Percentiles rank a stretch among this genome's conserved stretches.
These are phyloP conservation scores for Orbilia ellipsospora DNA, from an alignment of 2,329 filamentous ascomycete genomes.

Conservation along the genomic window DNA sequence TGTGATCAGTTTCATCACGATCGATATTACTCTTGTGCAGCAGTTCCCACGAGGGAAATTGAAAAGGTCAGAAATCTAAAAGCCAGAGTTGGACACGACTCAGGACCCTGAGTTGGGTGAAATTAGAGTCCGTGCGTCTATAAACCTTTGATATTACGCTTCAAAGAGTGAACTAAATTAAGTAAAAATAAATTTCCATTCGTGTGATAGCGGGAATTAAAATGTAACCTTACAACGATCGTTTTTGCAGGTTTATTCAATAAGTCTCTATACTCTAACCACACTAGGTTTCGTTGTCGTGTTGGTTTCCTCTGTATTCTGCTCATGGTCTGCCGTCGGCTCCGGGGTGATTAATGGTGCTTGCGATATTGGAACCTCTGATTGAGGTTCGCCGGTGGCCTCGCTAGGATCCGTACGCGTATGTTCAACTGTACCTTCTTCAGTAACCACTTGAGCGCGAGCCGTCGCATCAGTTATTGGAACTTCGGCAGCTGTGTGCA, in stretches of 20 bases:
- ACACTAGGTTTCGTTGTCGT: slow-evolving; percentile 20
- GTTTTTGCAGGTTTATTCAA: neutral
- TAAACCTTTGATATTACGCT: neutral
- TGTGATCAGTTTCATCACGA: neutral
- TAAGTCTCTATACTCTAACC: slow-evolving; percentile 20
- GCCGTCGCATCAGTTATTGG: slow-evolving; percentile 7
- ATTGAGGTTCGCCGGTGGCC: too few species aligned
- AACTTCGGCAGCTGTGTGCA: slow-evolving; percentile 24
- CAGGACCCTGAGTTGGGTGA: neutral
- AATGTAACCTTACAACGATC: slow-evolving; percentile 17
- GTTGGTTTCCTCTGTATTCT: neutral
- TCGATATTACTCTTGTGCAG: neutral
- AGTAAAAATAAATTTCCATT: neutral
- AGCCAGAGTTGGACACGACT: neutral
- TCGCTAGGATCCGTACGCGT: too few species aligned
- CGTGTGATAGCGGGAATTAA: neutral
- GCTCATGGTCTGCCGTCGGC: neutral
- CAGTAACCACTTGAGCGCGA: too few species aligned
- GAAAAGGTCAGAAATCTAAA: too few species aligned
- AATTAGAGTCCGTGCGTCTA: slow-evolving; percentile 15
- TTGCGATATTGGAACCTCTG: too few species aligned
- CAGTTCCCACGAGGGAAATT: too few species aligned
- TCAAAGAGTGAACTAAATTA: slow-evolving; percentile 1
- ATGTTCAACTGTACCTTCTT: neutral
- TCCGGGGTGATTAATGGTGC: too few species aligned